Evolutionary conservation across 305 asterid species (phyloP).

Genomic region (Fraxinus dipetala): DNA sequence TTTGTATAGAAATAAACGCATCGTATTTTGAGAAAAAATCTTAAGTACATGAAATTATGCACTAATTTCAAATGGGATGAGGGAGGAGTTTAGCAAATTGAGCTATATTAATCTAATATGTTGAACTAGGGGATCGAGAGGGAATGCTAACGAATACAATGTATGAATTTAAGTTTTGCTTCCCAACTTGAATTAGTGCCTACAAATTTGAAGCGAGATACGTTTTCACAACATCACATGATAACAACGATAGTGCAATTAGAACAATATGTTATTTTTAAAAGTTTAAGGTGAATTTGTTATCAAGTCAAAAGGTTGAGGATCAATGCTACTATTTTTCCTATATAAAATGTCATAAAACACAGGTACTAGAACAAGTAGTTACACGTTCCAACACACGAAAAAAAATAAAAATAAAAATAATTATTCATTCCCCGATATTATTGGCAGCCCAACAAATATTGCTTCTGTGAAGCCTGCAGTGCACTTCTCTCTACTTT

Average conservation of each 20-base stretch:
- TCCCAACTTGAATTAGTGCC: not conserved
- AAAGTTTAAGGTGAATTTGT: not conserved
- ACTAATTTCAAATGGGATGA: not conserved
- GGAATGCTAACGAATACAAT: not conserved
- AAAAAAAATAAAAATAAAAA: not conserved
- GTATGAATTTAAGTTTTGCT: not conserved
- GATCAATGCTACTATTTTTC: not conserved
- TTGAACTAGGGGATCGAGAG: not conserved
- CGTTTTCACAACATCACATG: not conserved
- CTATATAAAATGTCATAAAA: conserved; percentile 16
- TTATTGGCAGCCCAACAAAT: conserved; percentile 29
- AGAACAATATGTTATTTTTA: not conserved
- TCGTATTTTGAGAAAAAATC: not conserved
- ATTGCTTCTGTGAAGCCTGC: conserved; percentile 8
- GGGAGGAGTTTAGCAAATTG: not conserved
- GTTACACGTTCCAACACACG: conserved; percentile 21
- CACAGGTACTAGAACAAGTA: conserved; percentile 15
- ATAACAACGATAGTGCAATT: not conserved
- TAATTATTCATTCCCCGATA: conserved; percentile 27
- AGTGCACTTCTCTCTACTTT: not conserved
- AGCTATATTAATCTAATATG: not conserved
- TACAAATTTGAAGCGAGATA: not conserved
- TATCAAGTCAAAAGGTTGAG: not conserved
- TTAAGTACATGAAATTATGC: not conserved
- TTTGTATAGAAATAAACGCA: not conserved